Conservation (phyloP, 2,329 filamentous ascomycete genomes). For the Emericellopsis cladophorae region DNA sequence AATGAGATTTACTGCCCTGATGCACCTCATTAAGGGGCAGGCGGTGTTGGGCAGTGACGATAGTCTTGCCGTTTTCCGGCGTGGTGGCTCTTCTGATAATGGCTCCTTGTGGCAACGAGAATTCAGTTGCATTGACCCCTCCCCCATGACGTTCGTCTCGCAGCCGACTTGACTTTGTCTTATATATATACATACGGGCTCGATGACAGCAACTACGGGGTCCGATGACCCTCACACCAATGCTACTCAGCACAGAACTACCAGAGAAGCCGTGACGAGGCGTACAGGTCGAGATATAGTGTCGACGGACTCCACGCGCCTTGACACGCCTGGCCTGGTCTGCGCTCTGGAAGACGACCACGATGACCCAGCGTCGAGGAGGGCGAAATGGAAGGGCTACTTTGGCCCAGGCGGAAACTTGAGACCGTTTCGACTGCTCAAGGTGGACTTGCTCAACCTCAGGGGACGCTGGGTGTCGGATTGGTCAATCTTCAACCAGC, state of each 20-base stretch:
- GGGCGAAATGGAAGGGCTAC: slow-evolving; percentile 5
- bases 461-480: slow-evolving; percentile 35
- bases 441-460: slow-evolving; percentile 32
- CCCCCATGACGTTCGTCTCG: too few relatives aligned
- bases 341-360: not conserved
- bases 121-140: too few relatives aligned
- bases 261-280: not conserved
- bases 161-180: too few relatives aligned
- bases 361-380: not conserved
- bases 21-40: too few relatives aligned
- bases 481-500: slow-evolving; percentile 49
- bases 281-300: not conserved
- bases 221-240: not conserved
- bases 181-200: not conserved
- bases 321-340: not conserved
- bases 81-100: too few relatives aligned
- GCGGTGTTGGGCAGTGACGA: too few relatives aligned
- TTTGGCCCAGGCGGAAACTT: slow-evolving; percentile 27
- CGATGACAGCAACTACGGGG: not conserved
- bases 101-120: too few relatives aligned
- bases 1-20: too few relatives aligned
- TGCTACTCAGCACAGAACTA: not conserved
- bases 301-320: not conserved
- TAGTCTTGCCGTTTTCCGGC: too few relatives aligned
- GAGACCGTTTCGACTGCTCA: slow-evolving; percentile 38